Base-by-base conservation (phyloP, 495 filamentous ascomycete genomes). In the Podospora sp. region DNA sequence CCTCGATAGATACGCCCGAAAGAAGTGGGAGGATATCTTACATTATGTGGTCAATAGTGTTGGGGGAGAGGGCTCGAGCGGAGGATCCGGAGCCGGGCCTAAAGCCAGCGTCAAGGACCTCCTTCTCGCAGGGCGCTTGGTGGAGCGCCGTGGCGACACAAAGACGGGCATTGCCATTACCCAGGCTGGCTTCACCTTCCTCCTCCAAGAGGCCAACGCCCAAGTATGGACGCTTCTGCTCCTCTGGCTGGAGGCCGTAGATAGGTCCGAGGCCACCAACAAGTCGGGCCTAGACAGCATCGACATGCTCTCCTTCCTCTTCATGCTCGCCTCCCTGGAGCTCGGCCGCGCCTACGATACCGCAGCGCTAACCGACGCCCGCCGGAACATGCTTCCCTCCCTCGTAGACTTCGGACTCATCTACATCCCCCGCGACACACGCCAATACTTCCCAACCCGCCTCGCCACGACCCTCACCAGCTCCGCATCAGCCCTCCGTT, bases 201-300 rank as follows among this genome's bases (percentile, higher is more conserved):
- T 99, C 11, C 81, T 99, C 0, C 95, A 98, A 72, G 95, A 97
- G 72, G 88, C 93, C 66, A 97, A 97, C 74, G 92, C 93, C 5
- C 95, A 99, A 76, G 93, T 99, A 53, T 99, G 95, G 95, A 91
- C 92, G 27, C 85, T 99, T 25, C 83, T 99, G 6, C 90, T 99
- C 40, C 89, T 97, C 33, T 98, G 96, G 80, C 88, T 98, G 29
- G 90, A 97, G 65, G 90, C 91, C 60, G 88, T 91, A n/a, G 88
- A 93, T 69, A 80, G 81, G 60, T 81, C 63, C 57, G 20, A 22
- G 50, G 9, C 61, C 25, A 29, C 56, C 16, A 65, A 53, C 25
- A 53, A 36, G 52, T 25, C 93, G 51, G 84, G 85, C 22, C 91
- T 96, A 87, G 92, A 96, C 65, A 88, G 87, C 65, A 91, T 97